Evolutionary conservation across 1,284 basidiomycete species (phyloP).

Genomic region (Cutaneotrichosporon curvatum): DNA sequence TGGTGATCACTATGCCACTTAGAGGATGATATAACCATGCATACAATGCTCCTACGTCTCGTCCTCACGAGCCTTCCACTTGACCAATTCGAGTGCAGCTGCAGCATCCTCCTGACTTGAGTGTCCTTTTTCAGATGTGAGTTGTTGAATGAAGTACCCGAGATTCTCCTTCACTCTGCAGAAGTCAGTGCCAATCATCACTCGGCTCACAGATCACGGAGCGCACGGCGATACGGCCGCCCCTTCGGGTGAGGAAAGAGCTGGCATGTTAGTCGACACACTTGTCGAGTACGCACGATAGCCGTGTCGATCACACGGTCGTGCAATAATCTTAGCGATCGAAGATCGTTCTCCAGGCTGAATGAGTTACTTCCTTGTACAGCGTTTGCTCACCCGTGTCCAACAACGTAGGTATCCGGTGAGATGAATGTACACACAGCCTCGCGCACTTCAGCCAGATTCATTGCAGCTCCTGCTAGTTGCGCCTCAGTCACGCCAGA

Average conservation of each 20-base stretch:
- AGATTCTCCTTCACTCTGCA: slow-evolving; percentile 67
- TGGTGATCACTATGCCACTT: slow-evolving; percentile 27
- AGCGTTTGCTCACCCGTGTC: slow-evolving; percentile 48
- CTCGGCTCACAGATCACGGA: slow-evolving; percentile 63
- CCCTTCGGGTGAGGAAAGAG: slow-evolving; percentile 77
- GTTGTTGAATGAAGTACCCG: slow-evolving; percentile 62
- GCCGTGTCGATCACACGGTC: slow-evolving; percentile 74
- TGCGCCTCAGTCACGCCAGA: slow-evolving; percentile 68
- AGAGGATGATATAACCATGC: too few species aligned
- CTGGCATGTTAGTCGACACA: slow-evolving; percentile 14
- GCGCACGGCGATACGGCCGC: slow-evolving; percentile 65
- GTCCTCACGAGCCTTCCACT: neutral
- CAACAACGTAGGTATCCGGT: slow-evolving; percentile 70
- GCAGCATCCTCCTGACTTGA: neutral
- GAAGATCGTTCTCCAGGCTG: slow-evolving; percentile 77
- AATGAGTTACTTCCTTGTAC: neutral
- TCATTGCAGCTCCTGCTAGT: slow-evolving; percentile 56
- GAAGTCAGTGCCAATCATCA: slow-evolving; percentile 1
- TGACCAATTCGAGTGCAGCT: neutral
- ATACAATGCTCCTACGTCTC: neutral
- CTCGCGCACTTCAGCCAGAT: slow-evolving; percentile 59
- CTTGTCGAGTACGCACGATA: slow-evolving; percentile 40
- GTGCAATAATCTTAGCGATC: slow-evolving; percentile 76
- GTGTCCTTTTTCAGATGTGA: neutral
- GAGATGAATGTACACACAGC: slow-evolving; percentile 65